Conservation (phyloP, 108 stramenopile species). For the Cylindrotheca closterium region DNA sequence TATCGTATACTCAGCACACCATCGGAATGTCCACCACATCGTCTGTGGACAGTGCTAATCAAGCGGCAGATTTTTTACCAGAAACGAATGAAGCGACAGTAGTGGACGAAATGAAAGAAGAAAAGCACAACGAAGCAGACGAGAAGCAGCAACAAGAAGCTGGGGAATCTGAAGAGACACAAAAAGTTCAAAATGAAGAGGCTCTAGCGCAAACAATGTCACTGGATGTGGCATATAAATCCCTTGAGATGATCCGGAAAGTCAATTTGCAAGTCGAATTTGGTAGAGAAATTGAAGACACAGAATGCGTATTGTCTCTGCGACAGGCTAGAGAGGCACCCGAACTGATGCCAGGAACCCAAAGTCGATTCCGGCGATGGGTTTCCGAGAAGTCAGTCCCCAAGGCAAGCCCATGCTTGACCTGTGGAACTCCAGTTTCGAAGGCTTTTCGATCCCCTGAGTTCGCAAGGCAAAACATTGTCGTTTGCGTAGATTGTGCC, state of each 20-base stretch:
- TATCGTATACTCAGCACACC: too few relatives aligned
- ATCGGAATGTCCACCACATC: too few relatives aligned
- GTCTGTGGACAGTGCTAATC: too few relatives aligned
- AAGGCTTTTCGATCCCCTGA: constrained; percentile 34
- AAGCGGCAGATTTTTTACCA: too few relatives aligned
- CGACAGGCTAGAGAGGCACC: constrained; percentile 2
- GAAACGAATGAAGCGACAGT: not conserved
- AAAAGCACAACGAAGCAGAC: too few relatives aligned
- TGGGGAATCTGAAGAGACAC: not conserved
- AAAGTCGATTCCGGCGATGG: constrained; percentile 24
- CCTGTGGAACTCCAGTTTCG: constrained; percentile 37
- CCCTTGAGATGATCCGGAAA: constrained; percentile 57
- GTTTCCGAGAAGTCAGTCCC: constrained; percentile 12
- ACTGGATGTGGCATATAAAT: constrained; percentile 57
- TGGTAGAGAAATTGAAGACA: constrained; percentile 11
- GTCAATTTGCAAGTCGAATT: constrained; percentile 67
- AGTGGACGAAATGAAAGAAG: not conserved
- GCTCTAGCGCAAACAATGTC: constrained; percentile 33
- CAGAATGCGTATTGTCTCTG: constrained; percentile 5
- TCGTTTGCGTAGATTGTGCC: constrained; percentile 54
- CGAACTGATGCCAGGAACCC: not conserved
- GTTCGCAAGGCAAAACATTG: constrained; percentile 47
- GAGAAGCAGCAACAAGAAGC: not conserved
- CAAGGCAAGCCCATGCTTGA: constrained; percentile 23
- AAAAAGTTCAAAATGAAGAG: not conserved